Evolutionary conservation across 495 filamentous ascomycete species (phyloP).

Genomic region (Penicillium taxi): DNA sequence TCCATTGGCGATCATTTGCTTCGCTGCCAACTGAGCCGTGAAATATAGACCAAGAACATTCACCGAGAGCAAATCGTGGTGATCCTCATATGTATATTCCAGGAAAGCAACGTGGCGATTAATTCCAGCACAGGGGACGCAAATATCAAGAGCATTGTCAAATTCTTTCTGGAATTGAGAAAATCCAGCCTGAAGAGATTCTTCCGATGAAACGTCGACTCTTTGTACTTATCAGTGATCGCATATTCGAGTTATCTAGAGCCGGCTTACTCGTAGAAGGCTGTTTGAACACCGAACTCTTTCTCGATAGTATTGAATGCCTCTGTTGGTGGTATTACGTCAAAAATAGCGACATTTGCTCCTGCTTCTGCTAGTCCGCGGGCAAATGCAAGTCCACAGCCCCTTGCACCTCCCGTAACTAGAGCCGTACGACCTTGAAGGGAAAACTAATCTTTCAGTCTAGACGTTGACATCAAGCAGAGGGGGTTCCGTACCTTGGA

Average conservation of each 20-base stretch:
- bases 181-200: conserved; percentile 51
- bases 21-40: conserved; percentile 39
- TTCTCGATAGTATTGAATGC: conserved; percentile 26
- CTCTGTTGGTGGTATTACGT: conserved; percentile 26
- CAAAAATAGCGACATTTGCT: conserved; percentile 68
- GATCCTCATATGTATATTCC: conserved; percentile 36
- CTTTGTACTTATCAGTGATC: conserved; percentile 46
- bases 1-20: conserved; percentile 41
- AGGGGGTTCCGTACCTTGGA: conserved; percentile 5
- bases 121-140: conserved; percentile 35
- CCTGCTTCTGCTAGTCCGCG: conserved; percentile 75
- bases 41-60: conserved; percentile 32
- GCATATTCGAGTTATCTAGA: conserved; percentile 37
- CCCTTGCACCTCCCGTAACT: conserved; percentile 74
- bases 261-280: conserved; percentile 44
- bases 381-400: conserved; percentile 72
- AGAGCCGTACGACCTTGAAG: conserved; percentile 59
- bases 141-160: conserved; percentile 32
- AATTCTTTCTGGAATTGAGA: conserved; percentile 34
- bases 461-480: background rate
- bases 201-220: conserved; percentile 53
- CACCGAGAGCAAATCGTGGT: conserved; percentile 31
- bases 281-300: conserved; percentile 27
- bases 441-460: conserved; percentile 26
- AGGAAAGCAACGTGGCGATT: conserved; percentile 32